Evolutionary conservation across 257 asterid species (phyloP), one percentile per base, ranked within the genome.

Genomic region (Orobanche coerulescens): DNA sequence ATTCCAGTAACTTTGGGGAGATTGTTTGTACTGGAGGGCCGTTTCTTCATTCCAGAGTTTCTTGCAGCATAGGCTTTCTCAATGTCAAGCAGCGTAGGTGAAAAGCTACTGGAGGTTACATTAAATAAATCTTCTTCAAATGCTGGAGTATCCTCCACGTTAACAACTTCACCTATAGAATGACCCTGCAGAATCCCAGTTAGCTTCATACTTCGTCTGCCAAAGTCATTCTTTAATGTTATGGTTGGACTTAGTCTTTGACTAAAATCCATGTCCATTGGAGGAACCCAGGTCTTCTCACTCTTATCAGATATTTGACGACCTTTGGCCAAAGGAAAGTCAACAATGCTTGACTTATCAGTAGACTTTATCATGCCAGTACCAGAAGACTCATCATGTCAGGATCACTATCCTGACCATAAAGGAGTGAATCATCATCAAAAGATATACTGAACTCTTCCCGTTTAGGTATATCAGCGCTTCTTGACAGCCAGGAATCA

Each of bases 111-210:
- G 62, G 75, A 67, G 46, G 67, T 69, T 58, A 63, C 73, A 52
- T 26, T 66, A 23, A 67, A 61, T 54, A 70, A 63, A 54, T 73
- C 67, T 74, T 76, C 78, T 46, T 60, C 57, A 58, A 69, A 75
- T 66, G 79, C 71, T 68, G 70, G 68, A 43, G 76, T 52, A 54
- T 71, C 78, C 28, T 79, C 84, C 39, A 74, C 70, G 49, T 86
- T 75, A 75, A 93, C 83, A 61, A 84, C 86, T 77, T 89, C 97
- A 72, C 94, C 96, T 36, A 73, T 64, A 48, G 73, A 60, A 73
- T 80, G 71, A 49, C 73, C 82, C 67, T 65, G 73, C 54, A 53
- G 67, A 64, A 66, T 64, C 58, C 76, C 82, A 67, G 80, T 61
- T 39, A 49, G 73, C 70, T 78, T 74, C 18, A 33, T 39, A 66